phyloP scores from a whole-genome alignment of 495 filamentous ascomycete genomes.

The Penicillium lividum region DNA sequence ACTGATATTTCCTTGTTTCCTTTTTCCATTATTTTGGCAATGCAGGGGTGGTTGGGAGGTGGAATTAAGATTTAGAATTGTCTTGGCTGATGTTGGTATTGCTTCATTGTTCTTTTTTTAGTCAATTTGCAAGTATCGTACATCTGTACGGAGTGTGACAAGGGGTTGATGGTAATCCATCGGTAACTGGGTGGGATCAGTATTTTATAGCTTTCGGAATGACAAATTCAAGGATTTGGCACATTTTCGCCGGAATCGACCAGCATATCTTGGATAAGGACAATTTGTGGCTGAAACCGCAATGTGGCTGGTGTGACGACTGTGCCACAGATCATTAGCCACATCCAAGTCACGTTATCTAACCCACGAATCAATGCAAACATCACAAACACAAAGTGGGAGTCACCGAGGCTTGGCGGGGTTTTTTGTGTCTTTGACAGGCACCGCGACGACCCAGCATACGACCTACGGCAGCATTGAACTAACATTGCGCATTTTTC shows the following conservation, averaged over 20 bases:
- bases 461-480: not conserved
- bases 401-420: slow-evolving; percentile 42
- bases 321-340: slow-evolving; percentile 1
- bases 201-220: not conserved
- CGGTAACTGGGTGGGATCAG: not conserved
- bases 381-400: slow-evolving; percentile 33
- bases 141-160: not conserved
- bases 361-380: slow-evolving; percentile 23
- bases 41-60: not conserved
- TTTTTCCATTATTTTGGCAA: not conserved
- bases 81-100: not conserved
- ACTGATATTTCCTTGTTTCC: not conserved
- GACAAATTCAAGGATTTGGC: not conserved
- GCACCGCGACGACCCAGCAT: not conserved
- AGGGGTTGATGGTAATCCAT: not conserved
- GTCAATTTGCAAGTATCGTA: not conserved
- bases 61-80: not conserved
- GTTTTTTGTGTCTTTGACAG: slow-evolving; percentile 32
- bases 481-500: not conserved
- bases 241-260: not conserved
- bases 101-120: not conserved
- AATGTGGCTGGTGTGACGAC: not conserved
- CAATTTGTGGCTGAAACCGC: not conserved
- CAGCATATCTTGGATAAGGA: not conserved
- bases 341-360: slow-evolving; percentile 9